Conservation (phyloP, 306 rosid species). For the Fragaria iinumae region DNA sequence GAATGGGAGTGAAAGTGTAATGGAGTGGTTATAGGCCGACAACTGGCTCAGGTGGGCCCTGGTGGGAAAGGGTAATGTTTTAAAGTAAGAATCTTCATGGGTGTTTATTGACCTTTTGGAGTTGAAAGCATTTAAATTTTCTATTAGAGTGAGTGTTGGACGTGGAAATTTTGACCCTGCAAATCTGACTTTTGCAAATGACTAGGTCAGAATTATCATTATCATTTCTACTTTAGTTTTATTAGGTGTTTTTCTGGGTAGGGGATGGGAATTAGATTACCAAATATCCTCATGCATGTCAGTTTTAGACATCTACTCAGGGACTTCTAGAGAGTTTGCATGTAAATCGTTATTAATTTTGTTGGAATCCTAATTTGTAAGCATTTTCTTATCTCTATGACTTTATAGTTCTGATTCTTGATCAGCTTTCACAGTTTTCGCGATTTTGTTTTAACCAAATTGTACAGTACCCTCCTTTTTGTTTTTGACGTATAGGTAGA, state of each 20-base stretch:
- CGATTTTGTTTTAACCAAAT: no score
- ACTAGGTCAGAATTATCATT: neutral
- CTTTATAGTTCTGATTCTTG: no score
- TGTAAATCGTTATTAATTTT: no score
- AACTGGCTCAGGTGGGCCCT: neutral
- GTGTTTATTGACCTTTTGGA: neutral
- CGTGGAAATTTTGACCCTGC: neutral
- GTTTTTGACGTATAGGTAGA: no score
- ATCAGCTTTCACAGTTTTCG: no score
- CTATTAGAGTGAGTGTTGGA: neutral
- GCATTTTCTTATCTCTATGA: no score
- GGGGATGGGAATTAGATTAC: neutral
- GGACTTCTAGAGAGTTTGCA: no score
- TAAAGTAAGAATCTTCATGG: neutral
- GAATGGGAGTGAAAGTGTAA: neutral
- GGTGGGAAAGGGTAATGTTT: neutral
- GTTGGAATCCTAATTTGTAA: no score
- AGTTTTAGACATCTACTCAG: no score
- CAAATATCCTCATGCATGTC: neutral
- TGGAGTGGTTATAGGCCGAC: constrained; percentile 32
- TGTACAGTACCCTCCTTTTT: no score
- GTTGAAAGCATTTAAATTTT: neutral
- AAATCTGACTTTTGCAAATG: neutral
- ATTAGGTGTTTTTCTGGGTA: neutral
- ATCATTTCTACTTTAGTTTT: neutral